Percentiles rank a stretch among this genome's conserved stretches.
These are phyloP conservation scores for Backusella tuberculispora DNA, from an alignment of 192 early-diverging fungal genomes.

Conservation along the genomic window DNA sequence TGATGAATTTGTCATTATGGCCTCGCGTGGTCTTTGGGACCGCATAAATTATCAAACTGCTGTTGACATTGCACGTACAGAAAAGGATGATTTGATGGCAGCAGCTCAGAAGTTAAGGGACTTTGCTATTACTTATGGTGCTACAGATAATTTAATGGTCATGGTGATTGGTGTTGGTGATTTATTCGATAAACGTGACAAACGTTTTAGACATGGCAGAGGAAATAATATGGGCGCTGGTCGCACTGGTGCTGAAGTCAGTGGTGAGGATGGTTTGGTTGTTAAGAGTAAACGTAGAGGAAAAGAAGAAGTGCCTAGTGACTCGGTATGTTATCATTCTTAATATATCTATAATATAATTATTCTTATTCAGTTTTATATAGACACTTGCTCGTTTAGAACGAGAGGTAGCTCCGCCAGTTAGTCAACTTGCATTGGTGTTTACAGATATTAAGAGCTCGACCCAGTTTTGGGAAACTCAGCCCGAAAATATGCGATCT, in stretches of 20 bases:
- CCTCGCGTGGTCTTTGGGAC: conserved; percentile 77
- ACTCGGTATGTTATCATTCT: conserved; percentile 46
- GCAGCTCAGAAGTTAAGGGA: conserved; percentile 84
- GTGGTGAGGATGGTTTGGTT: conserved; percentile 29
- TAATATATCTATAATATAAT: background rate
- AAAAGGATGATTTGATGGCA: conserved; percentile 73
- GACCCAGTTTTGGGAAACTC: conserved; percentile 90
- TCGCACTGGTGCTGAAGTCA: conserved; percentile 35
- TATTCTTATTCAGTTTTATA: background rate
- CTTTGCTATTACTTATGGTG: conserved; percentile 83
- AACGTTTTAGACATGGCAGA: conserved; percentile 27
- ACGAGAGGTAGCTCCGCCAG: conserved; percentile 83
- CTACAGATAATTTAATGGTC: conserved; percentile 78
- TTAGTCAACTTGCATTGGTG: conserved; percentile 82
- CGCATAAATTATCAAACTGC: conserved; percentile 79
- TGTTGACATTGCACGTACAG: conserved; percentile 83
- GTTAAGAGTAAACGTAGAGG: conserved; percentile 47
- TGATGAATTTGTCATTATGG: conserved; percentile 82
- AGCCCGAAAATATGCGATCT: conserved; percentile 80
- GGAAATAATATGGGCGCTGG: conserved; percentile 27
- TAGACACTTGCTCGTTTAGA: conserved; percentile 63
- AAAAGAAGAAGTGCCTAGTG: conserved; percentile 53
- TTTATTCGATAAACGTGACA: conserved; percentile 59
- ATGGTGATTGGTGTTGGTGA: conserved; percentile 89
- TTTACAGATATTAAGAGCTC: conserved; percentile 97